A percentile compares a stretch with the other conserved stretches of the same genome.
Evolutionary conservation across 2,329 filamentous ascomycete genomes (phyloP).

Genomic region (Diaporthe sp.): DNA sequence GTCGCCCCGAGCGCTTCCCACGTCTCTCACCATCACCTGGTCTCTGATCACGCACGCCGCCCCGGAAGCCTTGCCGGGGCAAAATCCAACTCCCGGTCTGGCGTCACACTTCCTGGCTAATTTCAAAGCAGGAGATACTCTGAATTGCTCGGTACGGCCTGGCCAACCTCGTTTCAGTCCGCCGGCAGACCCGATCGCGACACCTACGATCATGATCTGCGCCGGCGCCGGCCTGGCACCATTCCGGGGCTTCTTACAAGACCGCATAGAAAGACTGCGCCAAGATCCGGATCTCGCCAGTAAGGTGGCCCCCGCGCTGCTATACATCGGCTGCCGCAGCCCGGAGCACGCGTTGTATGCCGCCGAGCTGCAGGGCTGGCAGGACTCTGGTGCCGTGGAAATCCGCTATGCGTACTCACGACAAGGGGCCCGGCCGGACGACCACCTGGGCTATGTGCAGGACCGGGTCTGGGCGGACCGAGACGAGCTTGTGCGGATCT

Average conservation of each 20-base stretch:
- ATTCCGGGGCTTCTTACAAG: constrained; percentile 51
- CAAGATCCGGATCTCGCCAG: not conserved
- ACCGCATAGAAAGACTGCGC: constrained; percentile 48
- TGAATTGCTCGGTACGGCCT: not conserved
- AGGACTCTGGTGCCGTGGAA: constrained; percentile 42
- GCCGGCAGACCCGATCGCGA: constrained; percentile 47
- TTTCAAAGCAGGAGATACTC: constrained; percentile 38
- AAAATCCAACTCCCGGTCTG: not conserved
- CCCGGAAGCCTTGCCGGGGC: too few relatives aligned
- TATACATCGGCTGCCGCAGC: constrained; percentile 58
- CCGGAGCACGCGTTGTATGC: constrained; percentile 51
- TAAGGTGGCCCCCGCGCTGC: constrained; percentile 52
- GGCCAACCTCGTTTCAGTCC: constrained; percentile 56
- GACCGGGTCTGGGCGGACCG: constrained; percentile 42
- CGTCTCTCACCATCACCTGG: constrained; percentile 60
- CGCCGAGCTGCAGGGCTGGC: constrained; percentile 46
- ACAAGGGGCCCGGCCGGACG: not conserved
- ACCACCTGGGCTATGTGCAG: constrained; percentile 36
- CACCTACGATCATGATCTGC: constrained; percentile 64
- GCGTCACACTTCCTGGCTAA: constrained; percentile 56
- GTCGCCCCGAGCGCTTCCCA: constrained; percentile 62
- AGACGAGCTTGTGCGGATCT: constrained; percentile 37
- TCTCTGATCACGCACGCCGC: constrained; percentile 8
- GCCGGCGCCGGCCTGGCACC: constrained; percentile 66
- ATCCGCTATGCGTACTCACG: constrained; percentile 38